A percentile compares a stretch with the other conserved stretches of the same genome.
Evolutionary conservation across 345 rosid genomes (phyloP).

Genomic region (Erysimum cheiranthoides): DNA sequence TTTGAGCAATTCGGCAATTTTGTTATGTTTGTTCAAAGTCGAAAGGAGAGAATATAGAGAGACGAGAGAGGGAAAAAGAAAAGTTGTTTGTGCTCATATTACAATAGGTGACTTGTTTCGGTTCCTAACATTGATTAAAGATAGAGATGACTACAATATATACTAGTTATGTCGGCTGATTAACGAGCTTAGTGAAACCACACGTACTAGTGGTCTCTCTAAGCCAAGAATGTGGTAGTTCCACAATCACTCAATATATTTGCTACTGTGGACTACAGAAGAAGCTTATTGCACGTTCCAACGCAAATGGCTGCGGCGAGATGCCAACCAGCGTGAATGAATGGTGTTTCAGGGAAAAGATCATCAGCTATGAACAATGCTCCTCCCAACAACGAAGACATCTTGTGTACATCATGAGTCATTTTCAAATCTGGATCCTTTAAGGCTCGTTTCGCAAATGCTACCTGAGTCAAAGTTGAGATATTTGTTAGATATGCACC

Average conservation of each 20-base stretch:
- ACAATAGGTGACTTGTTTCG: background rate
- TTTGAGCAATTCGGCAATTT: too few species aligned
- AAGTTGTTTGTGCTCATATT: background rate
- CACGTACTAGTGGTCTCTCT: background rate
- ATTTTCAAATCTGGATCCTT: slow-evolving; percentile 79
- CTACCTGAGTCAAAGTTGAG: slow-evolving; percentile 53
- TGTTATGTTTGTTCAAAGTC: too few species aligned
- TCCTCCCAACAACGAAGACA: slow-evolving; percentile 80
- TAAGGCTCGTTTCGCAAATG: slow-evolving; percentile 79
- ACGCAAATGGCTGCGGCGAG: slow-evolving; percentile 96
- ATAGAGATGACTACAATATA: background rate
- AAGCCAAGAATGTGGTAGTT: slow-evolving; percentile 42
- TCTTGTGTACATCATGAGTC: slow-evolving; percentile 74
- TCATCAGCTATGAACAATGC: slow-evolving; percentile 92
- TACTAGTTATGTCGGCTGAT: slow-evolving; percentile 24
- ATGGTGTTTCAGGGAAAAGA: slow-evolving; percentile 73
- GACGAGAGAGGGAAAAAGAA: background rate
- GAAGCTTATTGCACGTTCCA: slow-evolving; percentile 92
- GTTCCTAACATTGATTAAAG: background rate
- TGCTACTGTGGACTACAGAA: slow-evolving; percentile 53
- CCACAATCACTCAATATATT: slow-evolving; percentile 28
- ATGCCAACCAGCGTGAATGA: slow-evolving; percentile 97
- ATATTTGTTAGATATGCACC: slow-evolving; percentile 27
- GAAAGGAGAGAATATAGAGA: too few species aligned
- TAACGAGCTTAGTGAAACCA: background rate